Conservation (phyloP, 164 flowering plant genomes). For the Litsea cubeba region DNA sequence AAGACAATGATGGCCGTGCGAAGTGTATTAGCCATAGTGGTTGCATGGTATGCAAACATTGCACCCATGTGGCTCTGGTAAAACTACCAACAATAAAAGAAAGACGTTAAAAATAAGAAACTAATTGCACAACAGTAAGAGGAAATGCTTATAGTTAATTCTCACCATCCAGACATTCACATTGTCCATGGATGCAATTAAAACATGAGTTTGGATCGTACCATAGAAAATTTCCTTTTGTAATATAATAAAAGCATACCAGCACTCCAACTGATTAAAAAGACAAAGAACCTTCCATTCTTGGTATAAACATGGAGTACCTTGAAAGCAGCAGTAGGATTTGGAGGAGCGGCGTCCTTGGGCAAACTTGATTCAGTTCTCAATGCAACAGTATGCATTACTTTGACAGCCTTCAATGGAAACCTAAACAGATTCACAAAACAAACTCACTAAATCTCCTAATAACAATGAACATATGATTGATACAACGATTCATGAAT, state of each 20-base stretch:
- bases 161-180: background rate
- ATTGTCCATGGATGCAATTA: no score
- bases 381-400: constrained; percentile 93
- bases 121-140: background rate
- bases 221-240: background rate
- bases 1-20: constrained; percentile 83
- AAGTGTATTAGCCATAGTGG: constrained; percentile 91
- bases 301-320: constrained; percentile 22
- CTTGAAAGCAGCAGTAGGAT: constrained; percentile 33
- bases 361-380: constrained; percentile 78
- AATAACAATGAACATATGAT: background rate
- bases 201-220: background rate
- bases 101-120: background rate
- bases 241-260: background rate
- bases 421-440: constrained; percentile 34
- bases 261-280: background rate
- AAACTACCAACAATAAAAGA: constrained; percentile 8
- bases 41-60: constrained; percentile 93
- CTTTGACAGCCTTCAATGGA: constrained; percentile 93
- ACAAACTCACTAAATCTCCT: background rate
- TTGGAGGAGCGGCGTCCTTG: constrained; percentile 29
- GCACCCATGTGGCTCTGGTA: constrained; percentile 81
- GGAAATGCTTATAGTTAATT: background rate
- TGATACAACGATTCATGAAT: background rate
- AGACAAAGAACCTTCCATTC: background rate